Base-by-base conservation (phyloP, 2,329 filamentous ascomycete species). In the Davidsoniella neocaledoniae region DNA sequence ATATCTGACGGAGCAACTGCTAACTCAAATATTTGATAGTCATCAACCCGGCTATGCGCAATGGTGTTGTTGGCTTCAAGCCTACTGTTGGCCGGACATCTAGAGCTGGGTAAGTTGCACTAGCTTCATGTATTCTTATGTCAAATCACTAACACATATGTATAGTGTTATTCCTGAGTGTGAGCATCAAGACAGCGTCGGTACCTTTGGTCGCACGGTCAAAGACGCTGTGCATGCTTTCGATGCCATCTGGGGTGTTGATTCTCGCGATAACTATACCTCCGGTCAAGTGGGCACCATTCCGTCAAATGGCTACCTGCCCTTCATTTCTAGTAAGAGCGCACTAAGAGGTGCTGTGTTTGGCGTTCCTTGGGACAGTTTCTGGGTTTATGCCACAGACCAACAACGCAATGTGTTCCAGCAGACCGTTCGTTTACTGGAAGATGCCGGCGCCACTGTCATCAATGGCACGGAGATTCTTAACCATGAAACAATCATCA, bases 71-170 rank as follows among this genome's bases (percentile, higher is more conserved):
- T 1, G 83, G 83, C 2, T 73, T 87, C 60, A 87, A 86, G 63
- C 81, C 83, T 1, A 86, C 81, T 1, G 79, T 86, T 5, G 83
- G 83, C 0, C 62, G 85, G 46, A 85, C 80, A 0, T 84, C 81
- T 7, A 67, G 80, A 14, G 68, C 64, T 17, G 76, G 52, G 26
- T 58, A 53, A 41, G 44, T 16, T 33, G 29, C 29, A 33, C 29
- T 33, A 10, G 29, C 12, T 5, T 9, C 29, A 12, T 33, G 16
- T 1, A 16, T 21, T 49, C 5, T 16, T 42, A 5, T 25, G 10
- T 10, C 12, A 33, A 12, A 33, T 33, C 8, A 12, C 29, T 33
- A 33, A 33, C 29, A 33, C 12, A 12, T 33, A 33, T 4, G 29
- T 33, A 33, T 37, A 56, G 63, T 16, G 71, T 80, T 25, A 71